Conservation (phyloP, 1,139 yeast species). For the Candida sanyaensis region DNA sequence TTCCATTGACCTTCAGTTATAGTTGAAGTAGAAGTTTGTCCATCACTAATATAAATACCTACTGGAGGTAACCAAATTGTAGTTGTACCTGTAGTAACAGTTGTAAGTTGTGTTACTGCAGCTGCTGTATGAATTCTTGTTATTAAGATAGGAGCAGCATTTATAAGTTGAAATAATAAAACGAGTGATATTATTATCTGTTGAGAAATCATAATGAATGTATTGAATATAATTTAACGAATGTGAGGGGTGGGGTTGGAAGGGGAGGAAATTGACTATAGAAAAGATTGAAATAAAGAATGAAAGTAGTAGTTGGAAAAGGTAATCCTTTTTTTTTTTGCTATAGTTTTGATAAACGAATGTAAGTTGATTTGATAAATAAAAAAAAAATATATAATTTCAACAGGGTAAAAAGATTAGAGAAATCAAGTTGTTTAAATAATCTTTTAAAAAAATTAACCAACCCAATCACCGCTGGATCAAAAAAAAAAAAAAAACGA, state of each 20-base stretch:
- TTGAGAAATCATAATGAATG: slow-evolving; percentile 4
- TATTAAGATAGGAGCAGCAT: slow-evolving; percentile 42
- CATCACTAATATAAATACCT: slow-evolving; percentile 61
- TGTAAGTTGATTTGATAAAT: background rate
- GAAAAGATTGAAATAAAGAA: background rate
- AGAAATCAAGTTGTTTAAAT: background rate
- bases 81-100: slow-evolving; percentile 59
- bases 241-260: background rate
- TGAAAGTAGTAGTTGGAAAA: slow-evolving; percentile 4
- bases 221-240: background rate
- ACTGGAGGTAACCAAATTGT: slow-evolving; percentile 70
- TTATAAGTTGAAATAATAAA: slow-evolving; percentile 21
- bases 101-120: slow-evolving; percentile 53
- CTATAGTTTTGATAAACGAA: slow-evolving; percentile 1
- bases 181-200: slow-evolving; percentile 2
- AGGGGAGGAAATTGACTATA: background rate
- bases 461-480: background rate
- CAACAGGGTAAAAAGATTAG: background rate
- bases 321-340: background rate
- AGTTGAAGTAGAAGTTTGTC: slow-evolving; percentile 61
- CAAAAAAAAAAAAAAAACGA: too few relatives aligned
- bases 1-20: slow-evolving; percentile 35
- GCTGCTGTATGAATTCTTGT: slow-evolving; percentile 69
- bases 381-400: background rate
- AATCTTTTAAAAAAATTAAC: background rate